Percentiles rank a stretch among this genome's conserved stretches.
phyloP scores from a whole-genome alignment of 495 filamentous ascomycete genomes.

The Parathielavia appendiculata region DNA sequence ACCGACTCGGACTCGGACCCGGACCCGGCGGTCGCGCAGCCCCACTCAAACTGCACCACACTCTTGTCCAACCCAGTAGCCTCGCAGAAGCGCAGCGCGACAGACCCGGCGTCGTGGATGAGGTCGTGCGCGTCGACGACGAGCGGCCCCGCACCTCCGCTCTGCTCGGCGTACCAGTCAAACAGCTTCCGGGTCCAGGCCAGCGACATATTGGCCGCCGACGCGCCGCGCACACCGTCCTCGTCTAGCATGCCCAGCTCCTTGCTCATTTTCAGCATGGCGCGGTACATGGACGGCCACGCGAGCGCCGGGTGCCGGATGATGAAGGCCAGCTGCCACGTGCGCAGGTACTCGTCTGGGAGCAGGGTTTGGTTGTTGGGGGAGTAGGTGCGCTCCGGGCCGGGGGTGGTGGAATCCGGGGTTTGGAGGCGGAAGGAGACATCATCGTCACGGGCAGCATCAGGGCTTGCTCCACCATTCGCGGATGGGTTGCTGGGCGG shows the following conservation, averaged over 20 bases:
- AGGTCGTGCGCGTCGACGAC: constrained; percentile 13
- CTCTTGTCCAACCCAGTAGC: background rate
- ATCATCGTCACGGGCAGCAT: too few species aligned
- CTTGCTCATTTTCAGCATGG: background rate
- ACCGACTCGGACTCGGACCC: background rate
- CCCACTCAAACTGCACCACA: background rate
- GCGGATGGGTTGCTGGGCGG: background rate
- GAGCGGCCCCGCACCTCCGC: background rate
- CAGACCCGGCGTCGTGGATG: background rate
- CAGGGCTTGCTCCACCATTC: too few species aligned
- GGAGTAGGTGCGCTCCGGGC: background rate
- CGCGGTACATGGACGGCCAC: constrained; percentile 14
- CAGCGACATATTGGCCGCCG: background rate
- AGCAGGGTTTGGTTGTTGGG: constrained; percentile 8
- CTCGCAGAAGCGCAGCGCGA: background rate
- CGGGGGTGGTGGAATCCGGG: background rate
- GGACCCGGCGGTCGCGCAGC: background rate
- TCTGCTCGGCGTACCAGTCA: background rate
- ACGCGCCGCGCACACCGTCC: background rate
- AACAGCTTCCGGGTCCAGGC: background rate
- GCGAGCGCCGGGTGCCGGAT: constrained; percentile 17
- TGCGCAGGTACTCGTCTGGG: constrained; percentile 10
- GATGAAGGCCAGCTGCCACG: constrained; percentile 6
- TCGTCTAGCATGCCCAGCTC: background rate
- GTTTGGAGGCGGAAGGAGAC: too few species aligned